Evolutionary conservation across 371 early-diverging fungal species (phyloP).

Genomic region (Syncephalastrum racemosum): DNA sequence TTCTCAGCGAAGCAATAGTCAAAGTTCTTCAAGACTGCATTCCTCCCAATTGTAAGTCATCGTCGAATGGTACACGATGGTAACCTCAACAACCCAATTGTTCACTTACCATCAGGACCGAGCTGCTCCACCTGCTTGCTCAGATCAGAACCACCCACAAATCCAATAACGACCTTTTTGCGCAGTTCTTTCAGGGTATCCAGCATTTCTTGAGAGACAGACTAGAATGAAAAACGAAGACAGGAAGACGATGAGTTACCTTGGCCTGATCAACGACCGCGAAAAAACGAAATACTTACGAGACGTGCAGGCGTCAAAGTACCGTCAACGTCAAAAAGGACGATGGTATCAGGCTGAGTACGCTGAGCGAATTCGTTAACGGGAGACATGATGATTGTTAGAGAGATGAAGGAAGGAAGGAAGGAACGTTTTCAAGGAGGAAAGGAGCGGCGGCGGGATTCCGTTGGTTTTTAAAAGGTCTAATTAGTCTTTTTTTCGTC

Average conservation of each 20-base stretch:
- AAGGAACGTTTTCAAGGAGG: too few species aligned
- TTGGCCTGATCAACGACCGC: background rate
- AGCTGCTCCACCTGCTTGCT: constrained; percentile 98
- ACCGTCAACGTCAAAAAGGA: constrained; percentile 99
- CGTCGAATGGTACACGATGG: background rate
- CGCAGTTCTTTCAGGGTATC: constrained; percentile 80
- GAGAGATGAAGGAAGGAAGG: too few species aligned
- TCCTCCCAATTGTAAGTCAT: background rate
- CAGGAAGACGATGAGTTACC: background rate
- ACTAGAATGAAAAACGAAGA: constrained; percentile 17
- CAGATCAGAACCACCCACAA: constrained; percentile 99
- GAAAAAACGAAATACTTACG: constrained; percentile 38
- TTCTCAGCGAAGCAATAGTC: constrained; percentile 99
- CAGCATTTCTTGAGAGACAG: constrained; percentile 78
- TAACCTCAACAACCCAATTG: background rate
- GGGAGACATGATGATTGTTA: background rate
- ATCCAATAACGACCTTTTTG: constrained; percentile 94
- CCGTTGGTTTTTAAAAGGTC: background rate
- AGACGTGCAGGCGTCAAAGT: constrained; percentile 97
- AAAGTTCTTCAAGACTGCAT: constrained; percentile 75
- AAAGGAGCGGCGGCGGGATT: background rate
- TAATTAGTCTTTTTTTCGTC: background rate
- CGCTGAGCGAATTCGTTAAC: constrained; percentile 32
- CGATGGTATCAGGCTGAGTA: constrained; percentile 77
- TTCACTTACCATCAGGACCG: constrained; percentile 71